Base-by-base conservation (phyloP, 106 monocot genomes). In the Xerophyta viscosa region DNA sequence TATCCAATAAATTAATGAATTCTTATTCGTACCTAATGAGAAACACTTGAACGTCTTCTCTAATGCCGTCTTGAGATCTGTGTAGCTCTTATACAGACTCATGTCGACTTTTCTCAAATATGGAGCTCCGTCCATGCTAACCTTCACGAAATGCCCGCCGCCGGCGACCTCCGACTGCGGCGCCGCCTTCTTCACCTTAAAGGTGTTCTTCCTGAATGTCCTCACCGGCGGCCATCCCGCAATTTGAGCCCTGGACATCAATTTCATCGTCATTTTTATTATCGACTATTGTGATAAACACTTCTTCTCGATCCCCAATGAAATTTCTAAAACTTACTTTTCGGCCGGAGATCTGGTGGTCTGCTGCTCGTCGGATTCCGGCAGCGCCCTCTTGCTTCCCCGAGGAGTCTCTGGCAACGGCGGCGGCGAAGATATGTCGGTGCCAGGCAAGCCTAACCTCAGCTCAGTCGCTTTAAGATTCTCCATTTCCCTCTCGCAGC, bases 91-190 rank as follows among this genome's bases (percentile, higher is more conserved):
- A 19, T 60, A 60, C 43, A 60, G 18, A 0, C 46, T 30, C 1
- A 60, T 27, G 13, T 60, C 59, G 26, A 60, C 20, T 29, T 60
- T 60, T 29, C 59, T 45, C 44, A 60, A 30, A 27, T 60, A 60
- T 28, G 59, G 59, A 29, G 59, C 46, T 11, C 59, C 59, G 46
- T 60, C 59, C 59, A 60, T 46, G 59, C 46, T 29, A 26, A 60
- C 59, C 22, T 60, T 60, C 19, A 60, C 59, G 13, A 45, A 60
- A n/a, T 18, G 14, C 25, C 29, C 59, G 2, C 29, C 46, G 8
- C 19, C 45, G 11, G 39, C 46, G 6, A 17, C 33, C 11, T 11
- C 5, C 5, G n/a, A n/a, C n/a, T n/a, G n/a, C n/a, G n/a, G 28
- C 46, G 28, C 59, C 20, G 2, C 46, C 45, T 60, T 45, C 31